A percentile compares a stretch with the other conserved stretches of the same genome.
Evolutionary conservation across 805 yeast genomes (phyloP).

Genomic region (Saccharomycopsis microspora): DNA sequence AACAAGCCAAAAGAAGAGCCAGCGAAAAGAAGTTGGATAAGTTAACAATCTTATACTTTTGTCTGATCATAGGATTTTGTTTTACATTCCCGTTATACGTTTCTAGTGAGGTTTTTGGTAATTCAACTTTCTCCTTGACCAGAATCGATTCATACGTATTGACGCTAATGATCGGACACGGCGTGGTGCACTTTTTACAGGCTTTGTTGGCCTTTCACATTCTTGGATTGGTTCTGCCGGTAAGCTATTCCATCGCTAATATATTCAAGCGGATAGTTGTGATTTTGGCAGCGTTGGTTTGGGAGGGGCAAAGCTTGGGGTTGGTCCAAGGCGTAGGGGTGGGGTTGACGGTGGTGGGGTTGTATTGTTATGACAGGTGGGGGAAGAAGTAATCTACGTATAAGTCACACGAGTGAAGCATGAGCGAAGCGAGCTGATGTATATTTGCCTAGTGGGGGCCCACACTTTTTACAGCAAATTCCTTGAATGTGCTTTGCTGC

Average conservation of each 20-base stretch:
- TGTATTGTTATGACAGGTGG: slow-evolving; percentile 68
- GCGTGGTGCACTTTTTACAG: slow-evolving; percentile 59
- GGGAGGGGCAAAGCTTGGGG: slow-evolving; percentile 42
- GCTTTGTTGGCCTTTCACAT: slow-evolving; percentile 68
- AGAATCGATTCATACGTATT: slow-evolving; percentile 23
- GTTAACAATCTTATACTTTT: slow-evolving; percentile 57
- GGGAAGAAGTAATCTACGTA: slow-evolving; percentile 24
- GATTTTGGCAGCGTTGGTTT: slow-evolving; percentile 50
- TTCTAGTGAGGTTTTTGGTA: slow-evolving; percentile 34
- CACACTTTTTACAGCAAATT: background rate
- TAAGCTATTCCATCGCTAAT: slow-evolving; percentile 70
- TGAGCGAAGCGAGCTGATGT: background rate
- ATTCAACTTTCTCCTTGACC: slow-evolving; percentile 19
- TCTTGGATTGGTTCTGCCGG: slow-evolving; percentile 61
- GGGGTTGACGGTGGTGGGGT: slow-evolving; percentile 42
- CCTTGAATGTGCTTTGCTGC: too few relatives aligned
- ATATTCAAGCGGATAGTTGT: slow-evolving; percentile 65
- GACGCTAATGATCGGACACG: slow-evolving; percentile 43
- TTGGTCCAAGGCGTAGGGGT: slow-evolving; percentile 40
- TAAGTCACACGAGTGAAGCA: background rate
- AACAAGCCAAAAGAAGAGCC: slow-evolving; percentile 18
- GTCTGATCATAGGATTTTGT: slow-evolving; percentile 57
- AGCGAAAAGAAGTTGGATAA: slow-evolving; percentile 39
- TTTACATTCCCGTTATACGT: slow-evolving; percentile 61
- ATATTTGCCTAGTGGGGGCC: background rate